Evolutionary conservation across 768 basidiomycete species (phyloP).

Genomic region (Trametes gibbosa): DNA sequence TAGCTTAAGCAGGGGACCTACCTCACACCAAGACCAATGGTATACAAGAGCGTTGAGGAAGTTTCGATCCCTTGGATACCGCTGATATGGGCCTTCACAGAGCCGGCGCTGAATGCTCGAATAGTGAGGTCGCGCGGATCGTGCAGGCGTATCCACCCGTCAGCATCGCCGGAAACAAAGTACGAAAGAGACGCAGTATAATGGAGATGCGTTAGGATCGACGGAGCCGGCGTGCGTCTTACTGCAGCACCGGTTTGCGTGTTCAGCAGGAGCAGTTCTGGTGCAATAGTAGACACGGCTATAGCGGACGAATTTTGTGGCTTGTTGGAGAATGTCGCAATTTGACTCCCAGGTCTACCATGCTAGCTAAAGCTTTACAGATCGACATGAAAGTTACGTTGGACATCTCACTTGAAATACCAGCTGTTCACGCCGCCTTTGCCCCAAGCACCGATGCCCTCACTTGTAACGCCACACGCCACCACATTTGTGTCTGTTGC

Average conservation of each 20-base stretch:
- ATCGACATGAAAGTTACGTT: slow-evolving; percentile 22
- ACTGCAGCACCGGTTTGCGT: slow-evolving; percentile 65
- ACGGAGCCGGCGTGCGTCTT: slow-evolving; percentile 54
- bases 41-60: slow-evolving; percentile 77
- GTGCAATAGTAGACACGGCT: slow-evolving; percentile 55
- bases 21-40: slow-evolving; percentile 87
- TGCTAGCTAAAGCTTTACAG: background rate
- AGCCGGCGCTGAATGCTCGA: slow-evolving; percentile 37
- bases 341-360: slow-evolving; percentile 31
- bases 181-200: slow-evolving; percentile 52
- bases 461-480: slow-evolving; percentile 55
- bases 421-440: slow-evolving; percentile 87
- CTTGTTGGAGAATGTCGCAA: slow-evolving; percentile 46
- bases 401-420: slow-evolving; percentile 59
- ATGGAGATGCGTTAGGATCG: slow-evolving; percentile 62
- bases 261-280: slow-evolving; percentile 71
- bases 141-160: slow-evolving; percentile 73
- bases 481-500: slow-evolving; percentile 79
- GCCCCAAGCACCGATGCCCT: slow-evolving; percentile 74
- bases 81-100: slow-evolving; percentile 73
- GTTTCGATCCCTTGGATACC: slow-evolving; percentile 82
- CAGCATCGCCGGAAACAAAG: slow-evolving; percentile 66
- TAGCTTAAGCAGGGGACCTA: slow-evolving; percentile 27
- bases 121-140: slow-evolving; percentile 62
- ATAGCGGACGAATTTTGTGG: slow-evolving; percentile 49